Evolutionary conservation across 306 rosid species (phyloP), one percentile per base, ranked within the genome.

Genomic region (Begonia masoniana): DNA sequence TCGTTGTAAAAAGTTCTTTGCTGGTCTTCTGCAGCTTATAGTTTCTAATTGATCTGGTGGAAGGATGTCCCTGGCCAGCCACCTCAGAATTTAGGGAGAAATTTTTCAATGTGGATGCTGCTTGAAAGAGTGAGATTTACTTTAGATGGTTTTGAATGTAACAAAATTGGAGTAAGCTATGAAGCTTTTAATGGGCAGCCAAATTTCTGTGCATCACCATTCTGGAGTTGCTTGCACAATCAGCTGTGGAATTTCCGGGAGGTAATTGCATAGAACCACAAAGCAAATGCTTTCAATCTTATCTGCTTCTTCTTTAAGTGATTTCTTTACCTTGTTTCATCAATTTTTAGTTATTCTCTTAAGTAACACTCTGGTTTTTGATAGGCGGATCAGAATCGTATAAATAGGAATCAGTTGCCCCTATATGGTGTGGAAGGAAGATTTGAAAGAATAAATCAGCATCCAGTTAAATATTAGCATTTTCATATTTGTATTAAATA

Each of bases 121-220:
- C 95, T 91, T 50, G 97, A 91, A 77, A 83, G 97, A 67, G 84
- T 85, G 14, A 76, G 97, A 53, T 91, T 91, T 76, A 82, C 88
- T 36, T 74, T 83, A 54, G 96, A 91, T 69, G 94, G 94, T 51
- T 61, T 76, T 52, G 96, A 91, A 68, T 91, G 96, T 70, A 85
- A 85, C 67, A 91, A 91, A 71, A 85, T 85, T 60, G 97, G 96
- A 63, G 80, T 91, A 42, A 68, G 78, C 55, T 83, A 72, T 57
- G 97, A 91, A 74, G 94, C 94, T 63, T 91, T 85, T 56, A 83
- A 70, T 54, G 77, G 67, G 58, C 97, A 85, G 64, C 97, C 97
- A 51, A 77, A 70, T 75, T 85, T 91, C 69, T 91, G 96, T 56
- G 68, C 88, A 69, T 82, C 94, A 41, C 97, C 97, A 63, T 76